Evolutionary conservation across 2,329 filamentous ascomycete genomes (phyloP).

Genomic region (Corinectria fuckeliana): DNA sequence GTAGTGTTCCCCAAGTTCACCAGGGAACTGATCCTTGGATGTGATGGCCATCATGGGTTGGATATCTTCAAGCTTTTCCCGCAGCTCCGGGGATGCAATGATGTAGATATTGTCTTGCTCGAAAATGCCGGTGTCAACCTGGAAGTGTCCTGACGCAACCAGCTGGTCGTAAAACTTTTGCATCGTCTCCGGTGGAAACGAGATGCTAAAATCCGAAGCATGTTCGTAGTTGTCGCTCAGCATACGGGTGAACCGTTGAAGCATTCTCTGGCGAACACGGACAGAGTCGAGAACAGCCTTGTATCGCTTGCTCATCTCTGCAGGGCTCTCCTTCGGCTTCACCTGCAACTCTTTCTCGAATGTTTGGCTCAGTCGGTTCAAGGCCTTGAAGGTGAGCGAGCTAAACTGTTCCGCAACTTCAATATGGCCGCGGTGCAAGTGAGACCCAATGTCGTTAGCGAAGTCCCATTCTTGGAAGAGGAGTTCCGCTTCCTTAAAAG

Average conservation of each 20-base stretch:
- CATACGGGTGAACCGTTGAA: slow-evolving; percentile 93
- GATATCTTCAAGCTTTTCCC: slow-evolving; percentile 79
- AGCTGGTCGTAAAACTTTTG: slow-evolving; percentile 82
- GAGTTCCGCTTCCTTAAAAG: slow-evolving; percentile 98
- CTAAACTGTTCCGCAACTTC: slow-evolving; percentile 98
- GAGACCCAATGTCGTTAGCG: slow-evolving; percentile 88
- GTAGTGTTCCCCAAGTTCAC: slow-evolving; percentile 78
- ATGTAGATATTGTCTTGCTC: slow-evolving; percentile 81
- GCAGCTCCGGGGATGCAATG: slow-evolving; percentile 82
- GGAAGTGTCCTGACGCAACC: slow-evolving; percentile 82
- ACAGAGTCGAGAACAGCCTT: slow-evolving; percentile 96
- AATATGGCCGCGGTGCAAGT: slow-evolving; percentile 91
- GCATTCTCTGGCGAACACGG: slow-evolving; percentile 91
- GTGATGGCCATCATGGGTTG: slow-evolving; percentile 81
- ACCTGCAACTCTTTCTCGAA: slow-evolving; percentile 91
- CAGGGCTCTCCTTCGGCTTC: slow-evolving; percentile 80
- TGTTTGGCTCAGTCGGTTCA: slow-evolving; percentile 84
- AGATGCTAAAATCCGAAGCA: slow-evolving; percentile 91
- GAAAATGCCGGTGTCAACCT: slow-evolving; percentile 74
- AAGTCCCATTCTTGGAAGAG: slow-evolving; percentile 98
- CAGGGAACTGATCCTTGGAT: slow-evolving; percentile 61
- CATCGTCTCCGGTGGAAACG: slow-evolving; percentile 69
- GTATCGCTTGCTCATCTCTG: slow-evolving; percentile 96
- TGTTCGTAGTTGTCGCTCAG: slow-evolving; percentile 95
- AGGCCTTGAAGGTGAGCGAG: slow-evolving; percentile 89